Base-by-base conservation (phyloP, 495 filamentous ascomycete genomes). In the Pyrenula massariospora region DNA sequence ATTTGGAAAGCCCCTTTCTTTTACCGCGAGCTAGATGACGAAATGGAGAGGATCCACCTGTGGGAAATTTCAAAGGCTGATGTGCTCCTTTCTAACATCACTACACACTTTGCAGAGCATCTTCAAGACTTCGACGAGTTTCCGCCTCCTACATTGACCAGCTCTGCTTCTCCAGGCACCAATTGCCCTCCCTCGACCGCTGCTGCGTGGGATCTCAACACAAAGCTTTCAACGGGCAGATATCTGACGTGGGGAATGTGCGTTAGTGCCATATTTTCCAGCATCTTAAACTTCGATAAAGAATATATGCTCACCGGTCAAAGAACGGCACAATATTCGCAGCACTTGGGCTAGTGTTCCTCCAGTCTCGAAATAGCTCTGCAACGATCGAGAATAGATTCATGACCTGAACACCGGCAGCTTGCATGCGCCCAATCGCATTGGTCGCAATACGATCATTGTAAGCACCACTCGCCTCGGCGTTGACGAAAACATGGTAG, bases 281-380 rank as follows among this genome's bases (percentile, higher is more conserved):
- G n/a, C n/a, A n/a, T n/a, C n/a, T n/a, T 19, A 52, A 5, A 8
- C 8, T 52, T 24, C 22, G 8, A 24, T 20, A 19, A 20, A 21
- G 50, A 24, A 20, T 10, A 20, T 5, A 5, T 21, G 19, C 50
- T 52, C 10, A 20, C 50, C 20, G 50, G 22, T 52, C 50, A 5
- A 52, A 52, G 19, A 52, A 52, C 10, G 50, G 50, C 5, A 52
- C 19, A 10, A 20, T 24, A 8, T 52, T 19, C 50, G 50, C 50
- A 21, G 50, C 22, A 24, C 50, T 19, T 52, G 50, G 50, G 20
- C 10, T 52, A 5, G 5, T 5, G 22, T 20, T 52, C 19, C 50
- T 72, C 83, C 83, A 85, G 65, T 86, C 82, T 24, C 82, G 70
- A 79, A 85, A 84, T 59, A 86, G 63, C 60, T 85, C 83, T 57